A percentile compares a stretch with the other conserved stretches of the same genome.
Evolutionary conservation across 2,329 filamentous ascomycete species (phyloP).

Genomic region (Canariomyces notabilis): DNA sequence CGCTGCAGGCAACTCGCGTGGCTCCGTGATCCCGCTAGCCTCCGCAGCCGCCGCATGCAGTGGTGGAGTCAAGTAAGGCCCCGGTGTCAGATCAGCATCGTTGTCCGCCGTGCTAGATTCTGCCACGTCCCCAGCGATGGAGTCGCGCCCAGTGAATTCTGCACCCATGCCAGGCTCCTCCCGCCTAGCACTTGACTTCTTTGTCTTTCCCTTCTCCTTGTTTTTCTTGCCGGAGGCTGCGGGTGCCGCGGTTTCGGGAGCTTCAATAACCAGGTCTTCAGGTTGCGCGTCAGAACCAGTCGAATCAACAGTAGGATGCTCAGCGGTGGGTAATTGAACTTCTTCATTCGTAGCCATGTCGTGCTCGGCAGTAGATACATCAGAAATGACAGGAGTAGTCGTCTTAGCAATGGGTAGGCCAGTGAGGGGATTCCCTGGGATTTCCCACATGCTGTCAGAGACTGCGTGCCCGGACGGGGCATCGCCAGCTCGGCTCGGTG

Average conservation of each 20-base stretch:
- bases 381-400: not conserved
- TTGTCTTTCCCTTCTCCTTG: conserved; percentile 40
- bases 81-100: not conserved
- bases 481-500: not conserved
- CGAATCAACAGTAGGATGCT: not conserved
- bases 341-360: not conserved
- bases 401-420: not conserved
- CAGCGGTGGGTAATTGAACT: not conserved
- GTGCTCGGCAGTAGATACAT: not conserved
- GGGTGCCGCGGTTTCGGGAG: not conserved
- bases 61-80: not conserved
- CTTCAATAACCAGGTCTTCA: not conserved
- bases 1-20: conserved; percentile 5
- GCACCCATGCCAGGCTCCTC: conserved; percentile 5
- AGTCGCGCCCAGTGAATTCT: not conserved
- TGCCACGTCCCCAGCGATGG: not conserved
- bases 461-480: not conserved
- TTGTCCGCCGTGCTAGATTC: conserved; percentile 2
- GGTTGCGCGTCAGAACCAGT: not conserved
- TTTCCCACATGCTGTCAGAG: not conserved
- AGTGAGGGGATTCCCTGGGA: not conserved
- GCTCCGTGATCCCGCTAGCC: conserved; percentile 4
- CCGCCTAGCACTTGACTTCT: conserved; percentile 30
- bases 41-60: conserved; percentile 5
- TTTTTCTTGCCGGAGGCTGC: conserved; percentile 23